Conservation (phyloP, 352 stramenopile species). For the Phytophthora litchii region DNA sequence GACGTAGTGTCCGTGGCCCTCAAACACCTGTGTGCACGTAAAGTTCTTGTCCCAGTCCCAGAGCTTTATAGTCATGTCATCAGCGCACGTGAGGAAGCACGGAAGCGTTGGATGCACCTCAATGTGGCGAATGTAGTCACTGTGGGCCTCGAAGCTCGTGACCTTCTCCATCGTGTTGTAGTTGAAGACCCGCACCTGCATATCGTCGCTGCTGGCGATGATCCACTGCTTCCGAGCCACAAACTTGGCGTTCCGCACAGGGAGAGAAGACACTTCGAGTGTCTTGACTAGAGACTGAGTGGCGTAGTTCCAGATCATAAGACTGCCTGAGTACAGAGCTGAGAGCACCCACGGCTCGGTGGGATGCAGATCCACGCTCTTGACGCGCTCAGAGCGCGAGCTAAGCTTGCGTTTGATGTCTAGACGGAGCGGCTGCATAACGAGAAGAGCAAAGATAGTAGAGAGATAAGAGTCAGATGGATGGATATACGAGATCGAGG, state of each 20-base stretch:
- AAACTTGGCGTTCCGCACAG: constrained; percentile 95
- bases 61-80: constrained; percentile 99
- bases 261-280: constrained; percentile 96
- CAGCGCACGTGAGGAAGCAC: constrained; percentile 95
- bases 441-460: not conserved
- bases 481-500: constrained; percentile 4
- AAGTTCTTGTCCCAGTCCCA: constrained; percentile 97
- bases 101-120: constrained; percentile 97
- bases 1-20: constrained; percentile 98
- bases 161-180: constrained; percentile 99
- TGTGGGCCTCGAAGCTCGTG: constrained; percentile 95
- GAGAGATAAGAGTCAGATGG: constrained; percentile 23
- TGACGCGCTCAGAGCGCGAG: constrained; percentile 97
- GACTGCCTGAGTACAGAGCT: constrained; percentile 97
- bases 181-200: constrained; percentile 98
- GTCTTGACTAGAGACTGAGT: constrained; percentile 95
- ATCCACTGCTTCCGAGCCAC: constrained; percentile 98
- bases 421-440: constrained; percentile 66
- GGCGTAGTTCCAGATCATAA: constrained; percentile 99
- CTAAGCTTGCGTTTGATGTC: constrained; percentile 95
- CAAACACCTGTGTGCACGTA: constrained; percentile 78
- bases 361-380: constrained; percentile 98
- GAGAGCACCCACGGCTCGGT: constrained; percentile 98
- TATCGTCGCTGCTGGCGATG: constrained; percentile 95
- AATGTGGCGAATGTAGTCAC: constrained; percentile 98